Evolutionary conservation across 495 filamentous ascomycete genomes (phyloP).

Genomic region (Amorphotheca resinae): DNA sequence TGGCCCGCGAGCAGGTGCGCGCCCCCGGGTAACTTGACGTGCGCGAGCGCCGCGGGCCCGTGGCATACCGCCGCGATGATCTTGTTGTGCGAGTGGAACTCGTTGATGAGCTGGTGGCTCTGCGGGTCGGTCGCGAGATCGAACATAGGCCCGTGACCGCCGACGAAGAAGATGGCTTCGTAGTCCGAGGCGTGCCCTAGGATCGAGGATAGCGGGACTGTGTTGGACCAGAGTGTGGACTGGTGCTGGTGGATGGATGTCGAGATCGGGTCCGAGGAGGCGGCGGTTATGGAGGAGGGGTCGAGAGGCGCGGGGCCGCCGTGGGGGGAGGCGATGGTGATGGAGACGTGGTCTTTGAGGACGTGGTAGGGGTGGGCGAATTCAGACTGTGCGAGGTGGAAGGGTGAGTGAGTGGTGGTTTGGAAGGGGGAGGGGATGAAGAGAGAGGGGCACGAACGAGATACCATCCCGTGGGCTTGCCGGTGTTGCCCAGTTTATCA

Average conservation of each 20-base stretch:
- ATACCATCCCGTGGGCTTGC: conserved; percentile 53
- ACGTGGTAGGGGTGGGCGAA: conserved; percentile 57
- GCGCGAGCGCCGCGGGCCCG: conserved; percentile 47
- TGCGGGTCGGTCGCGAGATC: conserved; percentile 40
- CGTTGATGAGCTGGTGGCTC: conserved; percentile 41
- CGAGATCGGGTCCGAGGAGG: conserved; percentile 40
- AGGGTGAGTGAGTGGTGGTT: not conserved
- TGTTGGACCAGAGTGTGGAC: conserved; percentile 48
- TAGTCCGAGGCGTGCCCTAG: conserved; percentile 43
- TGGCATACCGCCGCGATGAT: conserved; percentile 57
- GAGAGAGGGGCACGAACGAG: conserved; percentile 29
- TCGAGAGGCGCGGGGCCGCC: conserved; percentile 61
- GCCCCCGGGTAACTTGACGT: conserved; percentile 33
- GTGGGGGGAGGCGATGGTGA: conserved; percentile 52
- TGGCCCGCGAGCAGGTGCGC: conserved; percentile 37
- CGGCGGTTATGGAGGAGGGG: conserved; percentile 46
- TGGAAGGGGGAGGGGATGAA: not conserved
- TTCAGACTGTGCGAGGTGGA: conserved; percentile 39
- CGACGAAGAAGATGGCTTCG: conserved; percentile 60
- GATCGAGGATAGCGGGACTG: conserved; percentile 38
- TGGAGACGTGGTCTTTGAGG: conserved; percentile 38
- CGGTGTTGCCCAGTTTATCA: conserved; percentile 36
- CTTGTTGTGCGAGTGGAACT: conserved; percentile 48
- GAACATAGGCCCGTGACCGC: conserved; percentile 74
- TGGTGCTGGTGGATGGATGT: conserved; percentile 40